A percentile compares a stretch with the other conserved stretches of the same genome.
These are phyloP conservation scores for Arthrinium phaeospermum DNA, from an alignment of 2,329 filamentous ascomycete species.

Conservation along the genomic window DNA sequence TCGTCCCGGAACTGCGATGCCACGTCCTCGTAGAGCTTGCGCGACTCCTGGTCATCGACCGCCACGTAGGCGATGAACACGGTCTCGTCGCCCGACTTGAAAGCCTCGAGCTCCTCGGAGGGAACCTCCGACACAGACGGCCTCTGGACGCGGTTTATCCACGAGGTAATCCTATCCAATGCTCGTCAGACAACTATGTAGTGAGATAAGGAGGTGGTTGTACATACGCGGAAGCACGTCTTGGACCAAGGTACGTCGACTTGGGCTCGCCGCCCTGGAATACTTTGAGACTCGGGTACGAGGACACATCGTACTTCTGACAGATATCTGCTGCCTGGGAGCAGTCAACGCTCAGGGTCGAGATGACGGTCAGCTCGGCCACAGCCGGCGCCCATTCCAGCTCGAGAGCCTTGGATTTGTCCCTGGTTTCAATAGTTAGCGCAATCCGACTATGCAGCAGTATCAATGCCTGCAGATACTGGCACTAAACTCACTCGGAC, in stretches of 20 bases:
- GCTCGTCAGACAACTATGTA: not conserved
- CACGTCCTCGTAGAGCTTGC: slow-evolving; percentile 31
- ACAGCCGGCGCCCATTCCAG: slow-evolving; percentile 29
- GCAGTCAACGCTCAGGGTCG: slow-evolving; percentile 32
- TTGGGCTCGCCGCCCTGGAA: slow-evolving; percentile 23
- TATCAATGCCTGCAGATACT: not conserved
- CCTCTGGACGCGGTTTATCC: slow-evolving; percentile 34
- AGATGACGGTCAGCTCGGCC: slow-evolving; percentile 23
- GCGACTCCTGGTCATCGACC: slow-evolving; percentile 27
- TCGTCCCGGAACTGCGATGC: slow-evolving; percentile 38
- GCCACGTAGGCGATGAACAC: slow-evolving; percentile 40
- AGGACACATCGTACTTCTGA: slow-evolving; percentile 23
- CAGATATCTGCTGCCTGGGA: slow-evolving; percentile 23
- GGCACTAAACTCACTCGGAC: slow-evolving; percentile 23
- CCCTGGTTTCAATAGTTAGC: slow-evolving; percentile 24
- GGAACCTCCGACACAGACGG: slow-evolving; percentile 34
- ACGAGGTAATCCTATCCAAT: slow-evolving; percentile 28
- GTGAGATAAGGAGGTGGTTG: not conserved
- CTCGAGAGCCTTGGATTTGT: slow-evolving; percentile 29
- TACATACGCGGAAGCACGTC: slow-evolving; percentile 32
- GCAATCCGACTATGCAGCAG: not conserved
- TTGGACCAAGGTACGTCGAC: slow-evolving; percentile 31
- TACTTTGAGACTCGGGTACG: slow-evolving; percentile 27
- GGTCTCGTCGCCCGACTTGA: slow-evolving; percentile 39
- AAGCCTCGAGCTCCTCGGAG: slow-evolving; percentile 29